A percentile compares a stretch with the other conserved stretches of the same genome.
Evolutionary conservation across 257 asterid genomes (phyloP).

Genomic region (Galeopsis tetrahit): DNA sequence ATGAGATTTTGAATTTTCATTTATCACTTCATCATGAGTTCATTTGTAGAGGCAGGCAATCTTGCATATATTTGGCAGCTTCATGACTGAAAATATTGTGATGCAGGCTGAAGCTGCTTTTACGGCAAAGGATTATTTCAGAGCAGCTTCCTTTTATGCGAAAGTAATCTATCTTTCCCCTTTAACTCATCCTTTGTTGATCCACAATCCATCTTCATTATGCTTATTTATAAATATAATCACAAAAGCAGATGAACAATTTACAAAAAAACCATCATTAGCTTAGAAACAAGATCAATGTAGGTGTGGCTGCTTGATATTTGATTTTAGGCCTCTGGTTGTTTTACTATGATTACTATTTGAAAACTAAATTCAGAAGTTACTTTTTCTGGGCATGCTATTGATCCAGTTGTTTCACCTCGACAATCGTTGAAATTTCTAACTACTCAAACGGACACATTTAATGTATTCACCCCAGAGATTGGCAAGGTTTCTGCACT

Average conservation of each 20-base stretch:
- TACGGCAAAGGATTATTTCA: conserved; percentile 79
- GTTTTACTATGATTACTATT: conserved; percentile 17
- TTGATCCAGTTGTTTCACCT: conserved; percentile 1
- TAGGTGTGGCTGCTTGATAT: conserved; percentile 2
- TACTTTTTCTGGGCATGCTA: background rate
- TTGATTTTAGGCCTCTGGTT: conserved; percentile 18
- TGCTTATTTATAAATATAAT: conserved; percentile 11
- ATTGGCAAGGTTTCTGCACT: background rate
- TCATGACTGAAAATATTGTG: conserved; percentile 36
- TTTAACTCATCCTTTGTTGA: conserved; percentile 5
- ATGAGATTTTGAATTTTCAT: conserved; percentile 22
- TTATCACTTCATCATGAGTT: conserved; percentile 20
- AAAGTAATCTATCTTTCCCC: conserved; percentile 57
- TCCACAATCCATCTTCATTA: background rate
- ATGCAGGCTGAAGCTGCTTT: conserved; percentile 97
- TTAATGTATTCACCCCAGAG: background rate
- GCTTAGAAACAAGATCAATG: background rate
- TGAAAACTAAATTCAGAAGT: conserved; percentile 14
- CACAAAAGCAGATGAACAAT: conserved; percentile 15
- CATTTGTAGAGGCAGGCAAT: background rate
- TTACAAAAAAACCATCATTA: conserved; percentile 6
- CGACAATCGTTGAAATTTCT: conserved; percentile 5
- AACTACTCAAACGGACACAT: background rate
- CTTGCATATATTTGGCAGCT: conserved; percentile 27
- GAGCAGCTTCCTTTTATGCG: conserved; percentile 96